Base-by-base conservation (phyloP, 192 early-diverging fungal genomes). In the Jimgerdemannia lactiflua region DNA sequence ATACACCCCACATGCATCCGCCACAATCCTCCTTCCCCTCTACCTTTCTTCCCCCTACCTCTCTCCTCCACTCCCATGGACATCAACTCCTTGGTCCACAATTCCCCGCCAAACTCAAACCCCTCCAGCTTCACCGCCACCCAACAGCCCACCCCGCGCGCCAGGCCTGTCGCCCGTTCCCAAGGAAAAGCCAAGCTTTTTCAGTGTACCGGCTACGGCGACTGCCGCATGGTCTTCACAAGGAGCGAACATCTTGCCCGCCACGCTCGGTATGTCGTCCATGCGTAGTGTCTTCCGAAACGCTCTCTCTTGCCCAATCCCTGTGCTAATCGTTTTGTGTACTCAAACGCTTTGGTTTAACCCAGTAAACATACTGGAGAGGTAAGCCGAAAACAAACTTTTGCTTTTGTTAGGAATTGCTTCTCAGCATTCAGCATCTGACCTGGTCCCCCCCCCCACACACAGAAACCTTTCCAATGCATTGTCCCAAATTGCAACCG, bases 391-490 rank as follows among this genome's bases (percentile, higher is more conserved):
- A 4, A 17, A 7, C 40, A 17, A 4, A 9, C 8, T 41, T 6
- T 8, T 9, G 4, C 19, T 67, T 41, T 67, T 67, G 67, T n/a
- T n/a, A n/a, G n/a, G n/a, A n/a, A n/a, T n/a, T 39, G 19, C 67
- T 67, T 41, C 4, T 17, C 67, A 67, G 40, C 17, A 67, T 67
- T 20, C 17, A 67, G 4, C 8, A 67, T 67, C 20, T 80, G 3
- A 73, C 41, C 11, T 20, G 41, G 20, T 49, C 64, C 54, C 14
- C 17, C 3, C 64, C 43, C 20, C 65, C 7, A 67, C 39, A 8
- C 70, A 20, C 81, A 93, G 84, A 89, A 93, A 87, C 92, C 92
- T 0, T 93, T 92, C 80, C 82, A 88, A 71, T 93, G 92, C 49
- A 82, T 93, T 10, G 85, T 91, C 11, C 85, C 89, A 54, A 85